Evolutionary conservation across 1,284 basidiomycete species (phyloP), one percentile per base, ranked within the genome.

Genomic region (Pseudozyma thailandica): DNA sequence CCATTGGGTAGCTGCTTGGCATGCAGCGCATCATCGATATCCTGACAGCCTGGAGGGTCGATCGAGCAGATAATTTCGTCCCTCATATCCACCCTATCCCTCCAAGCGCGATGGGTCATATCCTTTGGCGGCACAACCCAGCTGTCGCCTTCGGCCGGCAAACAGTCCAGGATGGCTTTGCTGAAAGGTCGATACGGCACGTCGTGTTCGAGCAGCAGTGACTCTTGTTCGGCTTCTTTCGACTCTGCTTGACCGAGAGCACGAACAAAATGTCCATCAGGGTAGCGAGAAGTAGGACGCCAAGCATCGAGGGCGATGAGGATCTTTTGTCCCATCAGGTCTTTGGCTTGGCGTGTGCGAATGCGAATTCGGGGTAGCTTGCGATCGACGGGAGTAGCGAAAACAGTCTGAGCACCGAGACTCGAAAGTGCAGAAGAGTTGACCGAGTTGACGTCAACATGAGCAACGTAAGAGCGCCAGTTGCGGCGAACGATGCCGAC

Each of bases 1-100:
- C 95, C 95, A 79, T 96, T 97, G 0, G 93, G 89, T 26, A 99
- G 85, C 45, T 84, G 86, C 51, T 91, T 88, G 9, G 96, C 96
- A 84, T 99, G 96, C n/a, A 99, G 85, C 0, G 96, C 96, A 83
- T 99, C 96, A 82, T 99, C 96, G 41, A 99, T 99, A 84, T 99
- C 96, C 81, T 97, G 93, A 84, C 96, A 98, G 35, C 90, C 94
- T 91, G 81, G 94, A 2, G 95, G 95, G 84, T 99, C 96, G 77
- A 99, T 98, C 79, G 93, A 95, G 84, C 96, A 98, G 45, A 99
- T 89, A 44, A 91, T 86, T 77, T 97, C 84, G 51, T 91, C 89
- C 56, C 96, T 87, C 81, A 99, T 80, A 85, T 99, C 96, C 81
- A 92, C 90, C 65, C 96, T 86, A 74, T 91, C 90, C 68, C 88